Conservation (phyloP, 2,329 filamentous ascomycete genomes). For the Fusarium secorum region DNA sequence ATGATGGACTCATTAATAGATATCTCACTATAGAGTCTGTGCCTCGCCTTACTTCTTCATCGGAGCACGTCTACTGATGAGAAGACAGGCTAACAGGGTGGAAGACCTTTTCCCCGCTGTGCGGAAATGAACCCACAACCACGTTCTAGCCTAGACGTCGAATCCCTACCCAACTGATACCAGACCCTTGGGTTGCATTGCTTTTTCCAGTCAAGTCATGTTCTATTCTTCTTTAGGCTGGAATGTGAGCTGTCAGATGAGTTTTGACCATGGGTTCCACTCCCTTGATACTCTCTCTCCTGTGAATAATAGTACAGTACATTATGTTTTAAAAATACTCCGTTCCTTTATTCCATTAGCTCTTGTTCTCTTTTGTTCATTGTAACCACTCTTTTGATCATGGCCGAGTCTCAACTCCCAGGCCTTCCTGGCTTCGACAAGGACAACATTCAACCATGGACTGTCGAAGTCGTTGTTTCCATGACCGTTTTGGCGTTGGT, state of each 20-base stretch:
- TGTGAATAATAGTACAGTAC: background rate
- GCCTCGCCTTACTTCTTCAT: background rate
- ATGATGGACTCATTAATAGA: background rate
- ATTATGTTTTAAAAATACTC: slow-evolving; percentile 1
- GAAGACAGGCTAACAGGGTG: background rate
- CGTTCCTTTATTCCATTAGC: background rate
- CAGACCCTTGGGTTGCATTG: background rate
- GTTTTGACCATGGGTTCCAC: background rate
- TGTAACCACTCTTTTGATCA: background rate
- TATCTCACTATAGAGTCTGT: background rate
- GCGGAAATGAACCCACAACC: slow-evolving; percentile 2
- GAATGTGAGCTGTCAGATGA: background rate
- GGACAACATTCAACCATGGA: slow-evolving; percentile 54
- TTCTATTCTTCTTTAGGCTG: background rate
- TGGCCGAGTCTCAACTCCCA: slow-evolving; percentile 33
- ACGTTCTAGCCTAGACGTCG: background rate
- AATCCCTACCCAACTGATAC: background rate
- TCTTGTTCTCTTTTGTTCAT: background rate
- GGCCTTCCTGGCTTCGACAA: slow-evolving; percentile 35
- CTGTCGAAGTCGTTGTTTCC: slow-evolving; percentile 49
- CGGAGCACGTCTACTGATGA: background rate
- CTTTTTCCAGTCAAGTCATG: background rate
- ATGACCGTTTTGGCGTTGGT: slow-evolving; percentile 53
- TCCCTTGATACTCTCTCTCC: background rate
- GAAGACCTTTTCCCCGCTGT: background rate